Conservation (phyloP, 768 basidiomycete species). For the Mrakia frigida region DNA sequence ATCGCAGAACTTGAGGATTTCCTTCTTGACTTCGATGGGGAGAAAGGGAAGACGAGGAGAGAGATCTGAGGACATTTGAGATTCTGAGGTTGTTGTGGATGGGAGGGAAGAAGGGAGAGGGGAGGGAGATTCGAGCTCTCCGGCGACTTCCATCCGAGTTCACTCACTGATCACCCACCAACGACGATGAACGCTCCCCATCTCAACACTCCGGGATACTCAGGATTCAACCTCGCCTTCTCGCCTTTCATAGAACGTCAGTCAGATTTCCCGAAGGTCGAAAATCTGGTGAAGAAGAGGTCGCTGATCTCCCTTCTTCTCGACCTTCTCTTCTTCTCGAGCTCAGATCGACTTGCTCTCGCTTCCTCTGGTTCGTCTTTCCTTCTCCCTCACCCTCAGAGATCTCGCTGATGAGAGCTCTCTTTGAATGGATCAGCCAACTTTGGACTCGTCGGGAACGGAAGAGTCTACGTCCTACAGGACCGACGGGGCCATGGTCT, state of each 20-base stretch:
- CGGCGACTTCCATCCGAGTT: too few species aligned
- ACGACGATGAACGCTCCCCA: slow-evolving; percentile 2
- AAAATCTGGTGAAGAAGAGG: neutral
- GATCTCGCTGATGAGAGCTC: too few species aligned
- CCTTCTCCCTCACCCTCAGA: neutral
- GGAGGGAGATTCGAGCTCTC: too few species aligned
- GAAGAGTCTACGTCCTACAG: slow-evolving; percentile 56
- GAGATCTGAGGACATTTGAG: too few species aligned
- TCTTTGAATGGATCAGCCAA: slow-evolving; percentile 58
- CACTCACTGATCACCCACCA: too few species aligned
- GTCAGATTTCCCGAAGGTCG: neutral
- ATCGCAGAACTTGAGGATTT: too few species aligned
- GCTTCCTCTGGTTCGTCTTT: slow-evolving; percentile 37
- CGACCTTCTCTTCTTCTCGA: slow-evolving; percentile 42
- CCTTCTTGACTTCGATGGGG: too few species aligned
- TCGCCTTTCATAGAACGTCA: slow-evolving; percentile 68
- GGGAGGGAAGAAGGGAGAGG: too few species aligned
- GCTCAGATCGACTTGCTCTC: slow-evolving; percentile 40
- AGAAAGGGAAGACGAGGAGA: too few species aligned
- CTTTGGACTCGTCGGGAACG: slow-evolving; percentile 93
- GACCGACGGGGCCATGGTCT: slow-evolving; percentile 30
- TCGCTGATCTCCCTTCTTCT: neutral
- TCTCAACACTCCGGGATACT: slow-evolving; percentile 72
- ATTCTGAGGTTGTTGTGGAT: too few species aligned
- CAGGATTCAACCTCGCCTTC: slow-evolving; percentile 75